phyloP scores from a whole-genome alignment of 2,329 filamentous ascomycete species.

The Domatiomyces globalis region DNA sequence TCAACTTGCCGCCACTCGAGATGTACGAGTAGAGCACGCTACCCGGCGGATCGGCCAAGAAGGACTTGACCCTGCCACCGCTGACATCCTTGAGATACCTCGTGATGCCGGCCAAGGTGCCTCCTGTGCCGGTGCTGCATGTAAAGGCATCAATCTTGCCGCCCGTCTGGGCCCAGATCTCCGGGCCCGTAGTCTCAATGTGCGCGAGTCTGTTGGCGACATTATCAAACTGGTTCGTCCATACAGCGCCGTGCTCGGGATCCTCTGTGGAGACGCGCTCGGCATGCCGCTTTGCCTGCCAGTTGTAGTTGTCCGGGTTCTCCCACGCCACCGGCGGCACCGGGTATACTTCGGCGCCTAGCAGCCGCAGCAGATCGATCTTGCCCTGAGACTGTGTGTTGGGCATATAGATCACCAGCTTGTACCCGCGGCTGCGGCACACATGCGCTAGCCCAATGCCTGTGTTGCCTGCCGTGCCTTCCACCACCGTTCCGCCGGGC shows the following conservation, averaged over 20 bases:
- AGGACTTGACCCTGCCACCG: slow-evolving; percentile 65
- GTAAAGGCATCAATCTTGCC: slow-evolving; percentile 88
- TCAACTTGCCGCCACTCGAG: slow-evolving; percentile 64
- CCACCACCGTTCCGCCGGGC: slow-evolving; percentile 84
- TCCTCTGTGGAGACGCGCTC: slow-evolving; percentile 39
- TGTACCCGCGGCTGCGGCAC: slow-evolving; percentile 81
- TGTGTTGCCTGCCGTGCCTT: slow-evolving; percentile 95
- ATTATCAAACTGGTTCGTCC: slow-evolving; percentile 99
- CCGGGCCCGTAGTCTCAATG: slow-evolving; percentile 90
- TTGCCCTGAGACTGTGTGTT: slow-evolving; percentile 97
- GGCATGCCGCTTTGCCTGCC: slow-evolving; percentile 84
- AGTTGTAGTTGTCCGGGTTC: slow-evolving; percentile 93
- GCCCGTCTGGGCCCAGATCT: slow-evolving; percentile 86
- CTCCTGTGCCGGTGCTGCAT: slow-evolving; percentile 83
- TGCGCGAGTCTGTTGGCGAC: slow-evolving; percentile 84
- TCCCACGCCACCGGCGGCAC: slow-evolving; percentile 94
- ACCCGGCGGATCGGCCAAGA: slow-evolving; percentile 85
- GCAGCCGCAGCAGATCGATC: slow-evolving; percentile 76
- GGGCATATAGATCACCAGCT: slow-evolving; percentile 98
- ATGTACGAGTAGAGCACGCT: slow-evolving; percentile 90
- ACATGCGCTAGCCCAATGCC: slow-evolving; percentile 96
- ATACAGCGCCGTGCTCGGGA: slow-evolving; percentile 62
- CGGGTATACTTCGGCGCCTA: slow-evolving; percentile 90
- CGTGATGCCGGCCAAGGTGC: slow-evolving; percentile 79
- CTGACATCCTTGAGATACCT: slow-evolving; percentile 76